These are phyloP conservation scores for Vicia faba DNA, from an alignment of 306 rosid species.

Conservation along the genomic window DNA sequence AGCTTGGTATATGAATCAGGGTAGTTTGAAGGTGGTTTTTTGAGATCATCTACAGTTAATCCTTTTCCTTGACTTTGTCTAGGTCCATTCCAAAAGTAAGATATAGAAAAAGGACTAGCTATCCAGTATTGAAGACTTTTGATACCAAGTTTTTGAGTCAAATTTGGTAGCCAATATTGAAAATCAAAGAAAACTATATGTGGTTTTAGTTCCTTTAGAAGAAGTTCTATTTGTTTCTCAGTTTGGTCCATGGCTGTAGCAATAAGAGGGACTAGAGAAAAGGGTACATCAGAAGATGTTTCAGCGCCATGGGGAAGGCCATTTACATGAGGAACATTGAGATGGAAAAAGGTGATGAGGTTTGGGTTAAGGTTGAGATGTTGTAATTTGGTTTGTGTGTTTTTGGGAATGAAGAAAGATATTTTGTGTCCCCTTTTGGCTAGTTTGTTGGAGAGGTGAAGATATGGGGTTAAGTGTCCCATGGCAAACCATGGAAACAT, in stretches of 20 bases:
- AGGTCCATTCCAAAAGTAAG: conserved; percentile 7
- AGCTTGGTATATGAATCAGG: conserved; percentile 20
- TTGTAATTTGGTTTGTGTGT: conserved; percentile 22
- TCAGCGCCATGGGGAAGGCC: conserved; percentile 34
- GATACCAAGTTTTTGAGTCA: conserved; percentile 33
- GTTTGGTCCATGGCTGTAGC: conserved; percentile 40
- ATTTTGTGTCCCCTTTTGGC: conserved; percentile 34
- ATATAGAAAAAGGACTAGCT: not conserved
- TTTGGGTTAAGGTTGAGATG: conserved; percentile 30
- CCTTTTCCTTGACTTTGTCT: conserved; percentile 19
- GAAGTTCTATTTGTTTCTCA: conserved; percentile 24
- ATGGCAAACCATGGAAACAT: conserved; percentile 47
- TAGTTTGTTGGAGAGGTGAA: conserved; percentile 39
- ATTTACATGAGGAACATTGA: conserved; percentile 15
- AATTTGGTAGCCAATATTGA: conserved; percentile 33
- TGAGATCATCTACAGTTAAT: conserved; percentile 23
- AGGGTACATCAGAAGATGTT: conserved; percentile 44
- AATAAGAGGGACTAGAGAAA: not conserved
- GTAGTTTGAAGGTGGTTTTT: conserved; percentile 22
- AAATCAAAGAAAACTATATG: conserved; percentile 42
- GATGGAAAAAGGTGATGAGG: conserved; percentile 25
- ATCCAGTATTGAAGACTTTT: conserved; percentile 19
- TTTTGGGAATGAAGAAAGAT: conserved; percentile 35
- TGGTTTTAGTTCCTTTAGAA: conserved; percentile 31
- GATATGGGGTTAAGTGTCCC: conserved; percentile 34